Base-by-base conservation (phyloP, 2,329 filamentous ascomycete genomes). In the Sporothrix mexicana region DNA sequence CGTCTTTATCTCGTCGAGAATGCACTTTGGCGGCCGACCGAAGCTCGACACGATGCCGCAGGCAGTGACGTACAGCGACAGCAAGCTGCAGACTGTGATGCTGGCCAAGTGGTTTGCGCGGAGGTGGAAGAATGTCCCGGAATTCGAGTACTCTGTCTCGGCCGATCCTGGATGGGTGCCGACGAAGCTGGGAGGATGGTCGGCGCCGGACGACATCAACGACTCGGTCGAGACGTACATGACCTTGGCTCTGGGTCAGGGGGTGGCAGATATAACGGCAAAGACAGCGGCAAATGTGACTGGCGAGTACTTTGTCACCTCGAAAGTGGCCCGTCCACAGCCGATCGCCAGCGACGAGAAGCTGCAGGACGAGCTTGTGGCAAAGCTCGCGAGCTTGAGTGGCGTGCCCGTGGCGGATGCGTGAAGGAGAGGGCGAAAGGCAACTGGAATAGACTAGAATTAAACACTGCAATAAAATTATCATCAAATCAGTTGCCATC, bases 41-140 rank as follows among this genome's bases (percentile, higher is more conserved):
- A 81, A 83, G 17, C 84, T 85, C 2, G 84, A 86, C 64, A 82
- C 55, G 1, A 36, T 71, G 55, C 69, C 69, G 45, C 57, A 2
- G 15, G 6, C 8, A 1, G 57, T 71, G 15, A 76, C 79, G 1
- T 90, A 90, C 74, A 81, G 80, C 72, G 86, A 88, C 74, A 86
- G 82, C 73, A 90, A 90, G 78, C 77, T 90, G 45, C 86, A 89
- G 74, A 84, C 87, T 73, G 80, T 87, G 45, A 81, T 90, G 78
- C 81, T 90, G 15, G 85, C 87, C 0, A 87, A 86, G 72, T 86
- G 84, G 2, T 86, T 90, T 73, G 83, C 87, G 0, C 79, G 84
- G 13, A 79, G 82, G 8, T 85, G 84, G 78, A 72, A 70, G 8
- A 76, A 76, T n/a, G n/a, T n/a, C n/a, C 0, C 3, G 9, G 3